Evolutionary conservation across 805 yeast genomes (phyloP).

Genomic region (Teunomyces gatunensis): DNA sequence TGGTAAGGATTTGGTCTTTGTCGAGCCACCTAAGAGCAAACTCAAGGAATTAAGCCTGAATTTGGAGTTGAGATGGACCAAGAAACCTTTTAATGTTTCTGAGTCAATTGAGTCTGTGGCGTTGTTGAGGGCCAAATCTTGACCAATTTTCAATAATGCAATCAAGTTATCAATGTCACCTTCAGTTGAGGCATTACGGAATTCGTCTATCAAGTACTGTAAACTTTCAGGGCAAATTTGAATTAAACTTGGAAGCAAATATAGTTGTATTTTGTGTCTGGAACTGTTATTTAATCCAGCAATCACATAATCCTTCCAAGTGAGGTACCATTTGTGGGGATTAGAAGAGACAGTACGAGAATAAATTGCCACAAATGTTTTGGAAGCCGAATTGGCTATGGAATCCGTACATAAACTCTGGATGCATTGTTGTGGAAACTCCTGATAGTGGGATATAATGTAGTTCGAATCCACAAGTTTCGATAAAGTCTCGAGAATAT

Average conservation of each 20-base stretch:
- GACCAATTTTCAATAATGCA: constrained; percentile 62
- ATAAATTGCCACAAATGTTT: constrained; percentile 42
- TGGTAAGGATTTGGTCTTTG: constrained; percentile 44
- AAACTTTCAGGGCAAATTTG: constrained; percentile 47
- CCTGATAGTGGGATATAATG: constrained; percentile 44
- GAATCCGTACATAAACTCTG: constrained; percentile 53
- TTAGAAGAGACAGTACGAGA: constrained; percentile 10
- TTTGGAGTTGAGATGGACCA: constrained; percentile 45
- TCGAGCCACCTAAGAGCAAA: constrained; percentile 59
- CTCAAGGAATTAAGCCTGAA: constrained; percentile 57
- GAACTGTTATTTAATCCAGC: constrained; percentile 29
- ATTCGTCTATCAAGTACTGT: constrained; percentile 31
- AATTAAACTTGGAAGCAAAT: constrained; percentile 64
- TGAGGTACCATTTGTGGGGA: constrained; percentile 41
- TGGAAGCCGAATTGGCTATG: constrained; percentile 66
- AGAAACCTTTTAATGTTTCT: constrained; percentile 26
- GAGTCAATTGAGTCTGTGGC: constrained; percentile 6
- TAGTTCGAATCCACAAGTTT: constrained; percentile 37
- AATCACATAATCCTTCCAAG: constrained; percentile 49
- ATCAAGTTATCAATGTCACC: constrained; percentile 41
- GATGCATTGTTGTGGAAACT: constrained; percentile 48
- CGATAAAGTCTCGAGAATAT: constrained; percentile 55
- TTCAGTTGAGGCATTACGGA: constrained; percentile 21
- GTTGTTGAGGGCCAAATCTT: constrained; percentile 40
- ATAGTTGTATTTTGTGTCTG: constrained; percentile 51